Conservation (phyloP, 225 moss, liverwort and hornwort genomes). For the Thuidium tamariscinum region DNA sequence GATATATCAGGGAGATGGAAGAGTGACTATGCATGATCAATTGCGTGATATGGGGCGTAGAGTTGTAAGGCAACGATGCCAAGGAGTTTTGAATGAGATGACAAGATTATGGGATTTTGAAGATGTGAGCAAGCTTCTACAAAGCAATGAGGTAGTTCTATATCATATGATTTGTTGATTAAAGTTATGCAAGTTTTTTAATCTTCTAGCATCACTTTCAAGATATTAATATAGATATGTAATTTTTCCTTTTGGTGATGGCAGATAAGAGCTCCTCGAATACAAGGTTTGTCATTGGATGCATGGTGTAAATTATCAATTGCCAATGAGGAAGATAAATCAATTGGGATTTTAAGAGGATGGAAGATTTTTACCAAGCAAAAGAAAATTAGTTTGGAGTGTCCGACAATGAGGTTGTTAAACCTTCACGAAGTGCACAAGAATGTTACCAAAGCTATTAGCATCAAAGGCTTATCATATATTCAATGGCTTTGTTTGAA, state of each 20-base stretch:
- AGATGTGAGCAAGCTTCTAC: neutral
- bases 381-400: accelerated
- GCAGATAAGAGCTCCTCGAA: accelerated
- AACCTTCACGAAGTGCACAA: neutral
- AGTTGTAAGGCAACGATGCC: neutral
- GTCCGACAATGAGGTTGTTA: neutral
- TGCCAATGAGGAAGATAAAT: accelerated
- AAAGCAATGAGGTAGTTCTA: neutral
- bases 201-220: accelerated
- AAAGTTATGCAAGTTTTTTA: neutral
- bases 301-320: accelerated
- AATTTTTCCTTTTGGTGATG: accelerated
- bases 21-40: neutral
- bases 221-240: accelerated
- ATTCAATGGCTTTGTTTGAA: neutral
- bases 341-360: accelerated
- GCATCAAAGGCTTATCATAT: neutral
- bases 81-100: neutral
- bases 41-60: neutral
- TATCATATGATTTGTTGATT: neutral
- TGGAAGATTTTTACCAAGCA: accelerated
- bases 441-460: neutral
- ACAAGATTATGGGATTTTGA: neutral
- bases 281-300: neutral
- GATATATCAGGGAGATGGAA: neutral